Conservation (phyloP, 2,329 filamentous ascomycete species). For the Talaromyces sp. region DNA sequence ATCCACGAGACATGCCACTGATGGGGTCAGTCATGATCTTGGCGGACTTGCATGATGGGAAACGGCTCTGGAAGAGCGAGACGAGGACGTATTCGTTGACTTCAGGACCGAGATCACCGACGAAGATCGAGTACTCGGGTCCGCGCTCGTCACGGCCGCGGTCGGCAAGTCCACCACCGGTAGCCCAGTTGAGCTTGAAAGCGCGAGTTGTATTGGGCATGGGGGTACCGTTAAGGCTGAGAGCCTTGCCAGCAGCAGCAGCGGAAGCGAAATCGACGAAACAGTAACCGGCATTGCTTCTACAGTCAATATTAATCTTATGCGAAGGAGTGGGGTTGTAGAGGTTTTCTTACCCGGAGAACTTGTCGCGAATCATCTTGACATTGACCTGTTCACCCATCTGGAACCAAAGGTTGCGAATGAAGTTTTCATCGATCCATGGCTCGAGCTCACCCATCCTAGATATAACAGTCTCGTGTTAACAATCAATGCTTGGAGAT, state of each 20-base stretch:
- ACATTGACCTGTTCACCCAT: constrained; percentile 95
- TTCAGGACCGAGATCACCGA: constrained; percentile 94
- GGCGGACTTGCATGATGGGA: constrained; percentile 95
- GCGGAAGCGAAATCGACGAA: constrained; percentile 88
- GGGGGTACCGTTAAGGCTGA: constrained; percentile 79
- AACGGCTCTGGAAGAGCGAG: constrained; percentile 93
- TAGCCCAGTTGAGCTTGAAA: constrained; percentile 99
- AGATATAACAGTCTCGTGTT: constrained; percentile 2
- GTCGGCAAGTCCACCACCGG: constrained; percentile 90
- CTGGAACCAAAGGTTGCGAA: constrained; percentile 90
- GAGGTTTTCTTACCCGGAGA: constrained; percentile 72
- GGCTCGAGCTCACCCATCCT: constrained; percentile 99
- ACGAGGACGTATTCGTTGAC: constrained; percentile 98
- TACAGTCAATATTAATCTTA: constrained; percentile 44
- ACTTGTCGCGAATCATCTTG: constrained; percentile 99
- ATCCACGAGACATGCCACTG: constrained; percentile 93
- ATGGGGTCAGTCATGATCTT: constrained; percentile 99
- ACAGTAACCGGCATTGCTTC: constrained; percentile 94
- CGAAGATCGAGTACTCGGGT: constrained; percentile 95
- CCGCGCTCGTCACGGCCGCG: constrained; percentile 87
- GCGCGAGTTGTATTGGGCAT: constrained; percentile 92
- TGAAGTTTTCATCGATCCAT: constrained; percentile 99
- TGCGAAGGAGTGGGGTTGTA: constrained; percentile 19
- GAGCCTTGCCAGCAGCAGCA: constrained; percentile 83
- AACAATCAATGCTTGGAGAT: constrained; percentile 23